phyloP scores from a whole-genome alignment of 306 rosid genomes.

The Cucurbita moschata region DNA sequence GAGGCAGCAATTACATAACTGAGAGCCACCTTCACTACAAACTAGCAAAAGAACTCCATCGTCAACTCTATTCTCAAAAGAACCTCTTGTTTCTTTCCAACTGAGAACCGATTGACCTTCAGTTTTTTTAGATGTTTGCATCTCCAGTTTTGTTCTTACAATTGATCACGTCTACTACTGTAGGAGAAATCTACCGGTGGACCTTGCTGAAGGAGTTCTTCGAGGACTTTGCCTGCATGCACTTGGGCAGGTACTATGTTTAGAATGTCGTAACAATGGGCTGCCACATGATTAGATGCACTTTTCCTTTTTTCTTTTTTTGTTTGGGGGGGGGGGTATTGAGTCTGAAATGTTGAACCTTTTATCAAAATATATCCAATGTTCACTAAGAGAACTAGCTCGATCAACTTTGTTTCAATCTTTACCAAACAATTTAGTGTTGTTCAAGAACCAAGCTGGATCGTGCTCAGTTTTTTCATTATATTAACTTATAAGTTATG shows the following conservation, averaged over 20 bases:
- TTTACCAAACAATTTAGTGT: background rate
- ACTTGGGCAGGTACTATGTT: conserved; percentile 63
- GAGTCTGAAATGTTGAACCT: no score
- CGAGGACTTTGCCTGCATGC: conserved; percentile 91
- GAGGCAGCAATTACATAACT: background rate
- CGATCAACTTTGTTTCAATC: background rate
- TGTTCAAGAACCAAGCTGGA: background rate
- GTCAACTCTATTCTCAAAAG: background rate
- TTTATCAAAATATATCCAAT: background rate
- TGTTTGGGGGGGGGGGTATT: no score
- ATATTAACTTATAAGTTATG: background rate
- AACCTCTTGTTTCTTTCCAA: background rate
- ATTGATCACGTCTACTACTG: conserved; percentile 15
- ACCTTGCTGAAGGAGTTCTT: conserved; percentile 87
- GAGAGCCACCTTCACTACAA: background rate
- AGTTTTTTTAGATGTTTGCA: background rate
- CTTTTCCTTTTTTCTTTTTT: background rate
- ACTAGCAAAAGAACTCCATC: conserved; percentile 2
- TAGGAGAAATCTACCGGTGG: conserved; percentile 90
- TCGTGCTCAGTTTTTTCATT: background rate
- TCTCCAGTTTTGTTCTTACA: conserved; percentile 8
- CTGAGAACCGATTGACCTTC: background rate
- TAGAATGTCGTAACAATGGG: background rate
- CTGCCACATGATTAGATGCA: background rate
- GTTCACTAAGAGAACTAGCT: background rate